Evolutionary conservation across 148 eudicot species (phyloP).

Genomic region (Rheum nobile): DNA sequence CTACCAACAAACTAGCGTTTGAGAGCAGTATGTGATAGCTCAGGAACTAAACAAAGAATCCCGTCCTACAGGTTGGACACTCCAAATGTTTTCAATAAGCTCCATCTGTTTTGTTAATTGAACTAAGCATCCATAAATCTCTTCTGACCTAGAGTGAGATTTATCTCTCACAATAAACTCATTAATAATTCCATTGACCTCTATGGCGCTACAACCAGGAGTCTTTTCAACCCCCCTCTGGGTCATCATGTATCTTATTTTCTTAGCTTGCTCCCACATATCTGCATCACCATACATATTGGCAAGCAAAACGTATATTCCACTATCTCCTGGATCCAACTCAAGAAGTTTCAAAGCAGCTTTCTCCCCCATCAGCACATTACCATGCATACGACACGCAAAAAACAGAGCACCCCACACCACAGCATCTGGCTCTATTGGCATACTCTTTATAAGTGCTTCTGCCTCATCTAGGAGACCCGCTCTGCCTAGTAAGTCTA

Average conservation of each 20-base stretch:
- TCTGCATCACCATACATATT: slow-evolving; percentile 52
- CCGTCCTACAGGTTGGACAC: slow-evolving; percentile 13
- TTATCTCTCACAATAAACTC: slow-evolving; percentile 32
- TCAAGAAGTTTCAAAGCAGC: slow-evolving; percentile 50
- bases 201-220: slow-evolving; percentile 58
- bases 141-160: slow-evolving; percentile 24
- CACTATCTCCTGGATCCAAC: slow-evolving; percentile 53
- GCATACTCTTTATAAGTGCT: slow-evolving; percentile 43
- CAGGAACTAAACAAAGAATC: slow-evolving; percentile 8
- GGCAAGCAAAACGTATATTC: slow-evolving; percentile 42
- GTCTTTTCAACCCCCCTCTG: slow-evolving; percentile 40
- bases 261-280: slow-evolving; percentile 50
- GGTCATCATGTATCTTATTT: slow-evolving; percentile 43
- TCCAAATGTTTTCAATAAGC: slow-evolving; percentile 12
- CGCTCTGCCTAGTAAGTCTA: slow-evolving; percentile 55
- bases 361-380: slow-evolving; percentile 45
- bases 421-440: slow-evolving; percentile 45
- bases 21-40: not conserved
- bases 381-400: slow-evolving; percentile 43
- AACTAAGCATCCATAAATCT: slow-evolving; percentile 28
- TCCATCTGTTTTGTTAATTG: slow-evolving; percentile 34
- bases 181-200: slow-evolving; percentile 36
- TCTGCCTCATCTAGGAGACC: slow-evolving; percentile 51
- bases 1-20: not conserved
- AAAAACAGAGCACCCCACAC: slow-evolving; percentile 56